Conservation (phyloP, 495 filamentous ascomycete species). For the Podospora comata region DNA sequence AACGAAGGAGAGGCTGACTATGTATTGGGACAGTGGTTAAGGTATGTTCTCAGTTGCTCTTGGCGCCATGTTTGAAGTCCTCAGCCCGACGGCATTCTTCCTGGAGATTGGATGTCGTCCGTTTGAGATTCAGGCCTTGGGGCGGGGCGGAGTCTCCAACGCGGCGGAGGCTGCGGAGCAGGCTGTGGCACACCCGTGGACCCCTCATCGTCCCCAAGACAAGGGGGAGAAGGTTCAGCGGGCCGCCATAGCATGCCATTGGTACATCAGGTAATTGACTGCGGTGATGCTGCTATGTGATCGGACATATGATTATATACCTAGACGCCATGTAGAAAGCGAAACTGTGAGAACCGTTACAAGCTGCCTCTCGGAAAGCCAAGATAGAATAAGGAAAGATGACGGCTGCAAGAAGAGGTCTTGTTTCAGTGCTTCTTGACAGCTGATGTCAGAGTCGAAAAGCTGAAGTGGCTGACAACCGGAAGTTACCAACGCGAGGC, state of each 20-base stretch:
- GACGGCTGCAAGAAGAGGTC: neutral
- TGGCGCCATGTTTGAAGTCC: neutral
- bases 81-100: slow-evolving; percentile 6
- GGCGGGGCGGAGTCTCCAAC: neutral
- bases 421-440: neutral
- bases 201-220: neutral
- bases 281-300: neutral
- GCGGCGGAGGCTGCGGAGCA: neutral
- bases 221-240: neutral
- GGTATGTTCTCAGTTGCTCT: neutral
- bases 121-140: neutral
- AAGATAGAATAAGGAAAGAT: neutral
- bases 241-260: neutral
- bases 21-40: neutral
- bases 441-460: neutral
- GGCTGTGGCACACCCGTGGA: neutral
- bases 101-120: slow-evolving; percentile 4
- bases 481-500: neutral
- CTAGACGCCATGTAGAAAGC: neutral
- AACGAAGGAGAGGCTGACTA: slow-evolving; percentile 2
- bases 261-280: neutral
- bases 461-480: too few relatives aligned
- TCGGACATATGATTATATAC: neutral
- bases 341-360: neutral
- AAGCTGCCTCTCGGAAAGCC: neutral